Evolutionary conservation across 192 early-diverging fungal species (phyloP), one percentile per base, ranked within the genome.

Genomic region (Irineochytrium annulatum): DNA sequence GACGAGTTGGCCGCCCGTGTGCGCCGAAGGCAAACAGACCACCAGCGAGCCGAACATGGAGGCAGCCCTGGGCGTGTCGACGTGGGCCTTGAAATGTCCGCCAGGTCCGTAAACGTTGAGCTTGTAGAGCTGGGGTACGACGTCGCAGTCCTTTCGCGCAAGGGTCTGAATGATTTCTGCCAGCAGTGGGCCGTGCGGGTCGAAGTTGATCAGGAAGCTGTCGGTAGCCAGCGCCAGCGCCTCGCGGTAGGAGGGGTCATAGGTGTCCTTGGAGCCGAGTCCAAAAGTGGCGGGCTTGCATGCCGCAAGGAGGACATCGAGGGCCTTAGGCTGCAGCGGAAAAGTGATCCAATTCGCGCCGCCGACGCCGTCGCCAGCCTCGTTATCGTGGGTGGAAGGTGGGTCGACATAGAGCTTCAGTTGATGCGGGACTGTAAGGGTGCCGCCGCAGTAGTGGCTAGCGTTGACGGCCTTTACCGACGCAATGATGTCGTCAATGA

Each of bases 1-100:
- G 8, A 13, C n/a, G 37, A 41, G 37, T n/a, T 41, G n/a, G n/a
- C 37, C 37, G 8, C 37, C 37, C n/a, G 26, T 26, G 41, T 34
- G 35, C 3, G 14, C 56, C 3, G 35, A 24, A 17, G 62, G 62
- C 16, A 63, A 37, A 27, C 62, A 56, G n/a, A 63, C 58, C 4
- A 63, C 62, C 30, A 63, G 27, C 6, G 54, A 59, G 1, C 62
- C 62, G 35, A 63, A 62, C 62, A 63, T 63, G 11, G 62, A 20
- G 6, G 14, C 20, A 3, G 29, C 59, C 62, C 26, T 14, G 19
- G 62, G 62, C 4, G 62, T 63, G 30, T 63, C 62, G 0, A 63
- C 62, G 62, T 63, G 62, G 6, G 57, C 35, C 48, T 63, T 63
- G 35, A 63, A 63, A 30, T 35, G 41, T 20, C 62, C 57, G 17